phyloP scores from a whole-genome alignment of 73 alveolate species.

The Paraurostyla sp. region DNA sequence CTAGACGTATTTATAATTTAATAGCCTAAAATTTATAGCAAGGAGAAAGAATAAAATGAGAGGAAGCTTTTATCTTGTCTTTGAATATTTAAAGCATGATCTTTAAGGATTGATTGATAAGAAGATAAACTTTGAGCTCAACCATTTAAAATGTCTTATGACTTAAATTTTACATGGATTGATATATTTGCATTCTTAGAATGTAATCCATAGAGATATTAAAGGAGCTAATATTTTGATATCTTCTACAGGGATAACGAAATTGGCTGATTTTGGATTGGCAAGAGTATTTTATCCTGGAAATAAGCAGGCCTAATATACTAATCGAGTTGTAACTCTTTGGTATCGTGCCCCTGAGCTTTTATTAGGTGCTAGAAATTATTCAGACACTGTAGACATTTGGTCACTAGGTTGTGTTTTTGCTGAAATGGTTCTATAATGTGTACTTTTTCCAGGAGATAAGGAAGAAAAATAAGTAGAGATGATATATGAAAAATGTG shows the following conservation, averaged over 20 bases:
- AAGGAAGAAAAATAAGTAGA: slow-evolving; percentile 91
- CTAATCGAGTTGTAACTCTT: slow-evolving; percentile 91
- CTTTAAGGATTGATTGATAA: slow-evolving; percentile 86
- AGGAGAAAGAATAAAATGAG: slow-evolving; percentile 48
- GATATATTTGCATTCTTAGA: slow-evolving; percentile 79
- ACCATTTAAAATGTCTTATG: slow-evolving; percentile 66
- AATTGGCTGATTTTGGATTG: slow-evolving; percentile 96
- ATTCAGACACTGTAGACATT: slow-evolving; percentile 89
- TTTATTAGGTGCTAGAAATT: slow-evolving; percentile 86
- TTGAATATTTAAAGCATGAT: slow-evolving; percentile 97
- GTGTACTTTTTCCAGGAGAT: slow-evolving; percentile 85
- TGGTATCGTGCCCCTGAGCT: slow-evolving; percentile 98
- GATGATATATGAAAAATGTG: slow-evolving; percentile 94
- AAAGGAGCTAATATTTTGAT: slow-evolving; percentile 94
- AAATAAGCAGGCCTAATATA: slow-evolving; percentile 70
- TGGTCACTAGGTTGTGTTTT: slow-evolving; percentile 98
- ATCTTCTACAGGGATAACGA: slow-evolving; percentile 85
- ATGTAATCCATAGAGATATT: slow-evolving; percentile 93
- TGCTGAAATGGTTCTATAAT: slow-evolving; percentile 90
- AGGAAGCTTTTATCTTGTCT: slow-evolving; percentile 95
- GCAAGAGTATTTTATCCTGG: slow-evolving; percentile 65
- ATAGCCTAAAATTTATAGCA: neutral
- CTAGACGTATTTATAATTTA: slow-evolving; percentile 36
- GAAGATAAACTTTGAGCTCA: slow-evolving; percentile 57
- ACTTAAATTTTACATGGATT: slow-evolving; percentile 83